These are phyloP conservation scores for Saccharomycopsis fibuligera DNA, from an alignment of 805 yeast species.

Conservation along the genomic window DNA sequence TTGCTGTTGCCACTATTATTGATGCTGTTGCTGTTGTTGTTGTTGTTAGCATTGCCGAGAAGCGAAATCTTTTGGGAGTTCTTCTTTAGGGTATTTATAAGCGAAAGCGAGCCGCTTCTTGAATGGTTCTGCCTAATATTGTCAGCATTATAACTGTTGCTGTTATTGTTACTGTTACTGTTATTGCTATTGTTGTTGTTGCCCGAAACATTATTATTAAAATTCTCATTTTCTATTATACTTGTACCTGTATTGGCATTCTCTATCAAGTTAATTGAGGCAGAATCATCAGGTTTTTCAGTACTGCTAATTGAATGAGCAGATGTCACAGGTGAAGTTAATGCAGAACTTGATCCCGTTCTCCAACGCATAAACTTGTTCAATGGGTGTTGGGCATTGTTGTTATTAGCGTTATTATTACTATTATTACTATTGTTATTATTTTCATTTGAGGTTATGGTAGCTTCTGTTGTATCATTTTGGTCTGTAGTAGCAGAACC, in stretches of 20 bases:
- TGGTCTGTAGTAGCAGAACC: too few species aligned
- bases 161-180: neutral
- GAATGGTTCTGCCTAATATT: too few species aligned
- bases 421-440: neutral
- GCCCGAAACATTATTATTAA: neutral
- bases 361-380: slow-evolving; percentile 18
- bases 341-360: slow-evolving; percentile 2
- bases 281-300: slow-evolving; percentile 3
- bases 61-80: neutral
- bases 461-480: too few species aligned
- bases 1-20: too few species aligned
- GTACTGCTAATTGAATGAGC: slow-evolving; percentile 1
- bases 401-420: neutral
- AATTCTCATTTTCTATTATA: too few species aligned
- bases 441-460: too few species aligned
- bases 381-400: slow-evolving; percentile 3
- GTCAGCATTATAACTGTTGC: too few species aligned
- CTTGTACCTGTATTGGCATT: too few species aligned
- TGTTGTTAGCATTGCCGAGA: neutral
- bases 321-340: neutral
- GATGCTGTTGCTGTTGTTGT: neutral
- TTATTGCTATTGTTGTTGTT: slow-evolving; percentile 1
- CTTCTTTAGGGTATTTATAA: slow-evolving; percentile 2
- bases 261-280: neutral
- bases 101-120: neutral